A percentile compares a stretch with the other conserved stretches of the same genome.
phyloP scores from a whole-genome alignment of 2,329 filamentous ascomycete genomes.

The Emericellopsis cladophorae region DNA sequence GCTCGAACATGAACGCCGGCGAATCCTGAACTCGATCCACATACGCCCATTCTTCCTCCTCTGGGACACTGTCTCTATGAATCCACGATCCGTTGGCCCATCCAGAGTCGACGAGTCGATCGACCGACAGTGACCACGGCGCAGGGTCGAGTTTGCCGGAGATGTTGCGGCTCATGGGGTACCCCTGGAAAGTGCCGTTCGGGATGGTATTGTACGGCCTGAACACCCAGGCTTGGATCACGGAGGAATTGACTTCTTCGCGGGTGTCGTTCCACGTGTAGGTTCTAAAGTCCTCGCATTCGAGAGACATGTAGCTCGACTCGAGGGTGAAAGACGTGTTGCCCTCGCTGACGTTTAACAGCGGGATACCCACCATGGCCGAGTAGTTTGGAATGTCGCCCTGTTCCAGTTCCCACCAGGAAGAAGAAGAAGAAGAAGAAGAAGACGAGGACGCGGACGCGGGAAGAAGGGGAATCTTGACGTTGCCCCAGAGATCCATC shows the following conservation, averaged over 20 bases:
- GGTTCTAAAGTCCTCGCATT: not conserved
- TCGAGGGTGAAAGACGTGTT: slow-evolving; percentile 3
- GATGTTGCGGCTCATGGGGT: too few species aligned
- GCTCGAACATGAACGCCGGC: not conserved
- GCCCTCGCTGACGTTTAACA: not conserved
- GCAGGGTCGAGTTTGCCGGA: not conserved
- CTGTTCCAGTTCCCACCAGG: not conserved
- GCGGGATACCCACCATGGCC: not conserved
- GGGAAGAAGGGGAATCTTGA: slow-evolving; percentile 10
- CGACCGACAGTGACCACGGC: slow-evolving; percentile 3
- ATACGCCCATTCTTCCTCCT: not conserved
- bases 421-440: not conserved
- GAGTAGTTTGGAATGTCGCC: not conserved
- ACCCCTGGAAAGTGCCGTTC: too few species aligned
- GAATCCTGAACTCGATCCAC: not conserved
- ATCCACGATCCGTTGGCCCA: slow-evolving; percentile 2
- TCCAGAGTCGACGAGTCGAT: slow-evolving; percentile 1
- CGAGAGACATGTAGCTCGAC: not conserved
- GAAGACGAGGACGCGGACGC: too few species aligned
- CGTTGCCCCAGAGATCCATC: slow-evolving; percentile 13
- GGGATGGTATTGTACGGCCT: too few species aligned
- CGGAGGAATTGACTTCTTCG: too few species aligned
- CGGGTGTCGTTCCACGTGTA: too few species aligned
- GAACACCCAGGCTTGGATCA: too few species aligned
- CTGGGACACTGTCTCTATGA: not conserved